A percentile compares a stretch with the other conserved stretches of the same genome.
These are phyloP conservation scores for Penicillium hesseltinei DNA, from an alignment of 2,329 filamentous ascomycete species.

Conservation along the genomic window DNA sequence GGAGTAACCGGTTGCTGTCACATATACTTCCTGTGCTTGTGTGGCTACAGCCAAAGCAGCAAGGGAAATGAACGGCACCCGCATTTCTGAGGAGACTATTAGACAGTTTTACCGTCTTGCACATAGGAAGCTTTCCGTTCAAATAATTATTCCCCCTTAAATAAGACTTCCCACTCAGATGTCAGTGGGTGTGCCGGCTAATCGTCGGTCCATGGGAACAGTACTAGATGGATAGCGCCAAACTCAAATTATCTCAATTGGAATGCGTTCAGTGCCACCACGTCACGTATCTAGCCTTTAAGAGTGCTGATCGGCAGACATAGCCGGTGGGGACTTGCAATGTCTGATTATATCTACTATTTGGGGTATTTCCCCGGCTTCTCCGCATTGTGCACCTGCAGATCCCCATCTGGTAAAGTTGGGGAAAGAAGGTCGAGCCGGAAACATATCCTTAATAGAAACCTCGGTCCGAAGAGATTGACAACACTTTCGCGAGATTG, in stretches of 20 bases:
- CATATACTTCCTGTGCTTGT: constrained; percentile 27
- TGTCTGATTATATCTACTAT: not conserved
- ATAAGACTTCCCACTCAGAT: not conserved
- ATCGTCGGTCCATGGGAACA: not conserved
- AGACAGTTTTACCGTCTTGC: not conserved
- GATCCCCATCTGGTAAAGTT: not conserved
- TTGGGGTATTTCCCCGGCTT: not conserved
- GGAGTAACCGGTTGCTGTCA: constrained; percentile 27
- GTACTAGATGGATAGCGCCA: not conserved
- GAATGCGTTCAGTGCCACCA: not conserved
- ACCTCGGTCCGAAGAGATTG: not conserved
- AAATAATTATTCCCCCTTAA: not conserved
- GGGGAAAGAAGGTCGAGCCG: not conserved
- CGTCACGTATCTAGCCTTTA: not conserved
- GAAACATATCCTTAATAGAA: not conserved
- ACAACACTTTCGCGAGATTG: not conserved
- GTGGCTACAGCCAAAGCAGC: constrained; percentile 7
- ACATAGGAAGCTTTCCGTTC: not conserved
- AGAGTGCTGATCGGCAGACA: not conserved
- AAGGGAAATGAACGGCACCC: not conserved
- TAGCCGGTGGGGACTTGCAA: not conserved
- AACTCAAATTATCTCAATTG: not conserved
- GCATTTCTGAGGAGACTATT: not conserved
- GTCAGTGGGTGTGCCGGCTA: not conserved
- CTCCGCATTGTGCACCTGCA: not conserved